Conservation (phyloP, 352 stramenopile species). For the Globisporangium sylvaticum region DNA sequence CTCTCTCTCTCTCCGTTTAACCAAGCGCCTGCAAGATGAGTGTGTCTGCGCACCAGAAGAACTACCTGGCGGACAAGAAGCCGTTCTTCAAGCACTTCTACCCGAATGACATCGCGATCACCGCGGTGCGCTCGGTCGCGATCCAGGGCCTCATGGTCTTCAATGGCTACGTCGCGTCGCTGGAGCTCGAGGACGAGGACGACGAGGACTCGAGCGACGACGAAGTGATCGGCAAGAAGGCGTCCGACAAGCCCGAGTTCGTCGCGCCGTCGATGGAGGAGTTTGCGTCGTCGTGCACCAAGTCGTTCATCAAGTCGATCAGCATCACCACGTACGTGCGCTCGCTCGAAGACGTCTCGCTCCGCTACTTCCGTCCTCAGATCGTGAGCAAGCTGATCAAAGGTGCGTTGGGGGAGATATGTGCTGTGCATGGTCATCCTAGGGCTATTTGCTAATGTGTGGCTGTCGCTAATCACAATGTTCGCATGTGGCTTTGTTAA, state of each 20-base stretch:
- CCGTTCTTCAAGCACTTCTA: conserved; percentile 84
- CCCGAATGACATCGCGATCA: conserved; percentile 58
- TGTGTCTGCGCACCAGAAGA: conserved; percentile 49
- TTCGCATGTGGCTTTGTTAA: no score
- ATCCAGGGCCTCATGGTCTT: conserved; percentile 74
- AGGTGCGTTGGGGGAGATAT: conserved; percentile 25
- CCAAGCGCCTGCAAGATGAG: conserved; percentile 36
- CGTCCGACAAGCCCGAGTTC: conserved; percentile 41
- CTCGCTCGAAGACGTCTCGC: conserved; percentile 63
- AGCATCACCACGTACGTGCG: conserved; percentile 80
- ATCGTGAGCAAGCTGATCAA: conserved; percentile 81
- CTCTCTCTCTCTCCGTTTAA: background rate
- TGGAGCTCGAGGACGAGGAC: conserved; percentile 63
- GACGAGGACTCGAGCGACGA: conserved; percentile 52
- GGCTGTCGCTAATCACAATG: background rate
- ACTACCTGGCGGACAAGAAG: conserved; percentile 84
- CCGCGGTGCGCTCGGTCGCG: conserved; percentile 50
- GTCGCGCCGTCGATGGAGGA: conserved; percentile 46
- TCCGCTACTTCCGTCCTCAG: conserved; percentile 48
- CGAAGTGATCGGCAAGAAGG: conserved; percentile 25
- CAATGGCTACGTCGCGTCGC: conserved; percentile 72
- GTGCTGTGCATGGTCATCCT: background rate
- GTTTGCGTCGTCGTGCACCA: conserved; percentile 47
- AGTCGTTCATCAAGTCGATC: conserved; percentile 73
- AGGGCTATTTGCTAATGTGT: background rate